A percentile compares a stretch with the other conserved stretches of the same genome.
phyloP scores from a whole-genome alignment of 202 grass and related monocot genomes.

The Saccharum hybrid region DNA sequence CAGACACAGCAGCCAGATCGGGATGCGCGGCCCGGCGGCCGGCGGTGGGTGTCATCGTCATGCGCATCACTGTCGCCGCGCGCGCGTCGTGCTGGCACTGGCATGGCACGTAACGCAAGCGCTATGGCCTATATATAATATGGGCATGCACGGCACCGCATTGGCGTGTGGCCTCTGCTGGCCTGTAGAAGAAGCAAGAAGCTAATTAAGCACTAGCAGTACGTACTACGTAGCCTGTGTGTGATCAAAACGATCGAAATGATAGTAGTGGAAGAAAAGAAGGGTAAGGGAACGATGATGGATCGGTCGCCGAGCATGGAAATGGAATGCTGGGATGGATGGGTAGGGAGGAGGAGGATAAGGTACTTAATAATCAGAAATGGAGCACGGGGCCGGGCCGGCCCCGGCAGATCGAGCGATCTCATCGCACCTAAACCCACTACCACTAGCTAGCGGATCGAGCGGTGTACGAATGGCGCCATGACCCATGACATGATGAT shows the following conservation, averaged over 20 bases:
- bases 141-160: neutral
- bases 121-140: neutral
- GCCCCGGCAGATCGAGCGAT: neutral
- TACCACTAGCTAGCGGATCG: neutral
- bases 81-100: neutral
- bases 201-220: too few species aligned
- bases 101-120: neutral
- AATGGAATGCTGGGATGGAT: neutral
- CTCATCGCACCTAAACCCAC: constrained; percentile 38
- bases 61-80: constrained; percentile 25
- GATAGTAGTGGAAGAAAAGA: neutral
- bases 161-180: neutral
- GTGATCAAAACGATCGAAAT: neutral
- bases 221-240: too few species aligned
- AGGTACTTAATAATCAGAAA: neutral
- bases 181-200: neutral
- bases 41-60: neutral
- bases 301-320: neutral
- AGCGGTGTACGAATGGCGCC: constrained; percentile 12
- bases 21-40: neutral
- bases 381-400: neutral
- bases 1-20: neutral
- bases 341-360: neutral
- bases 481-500: neutral
- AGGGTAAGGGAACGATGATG: neutral